Percentiles rank a stretch among this genome's conserved stretches.
Conservation (phyloP, 768 basidiomycete species). For the Kwoniella sp. region DNA sequence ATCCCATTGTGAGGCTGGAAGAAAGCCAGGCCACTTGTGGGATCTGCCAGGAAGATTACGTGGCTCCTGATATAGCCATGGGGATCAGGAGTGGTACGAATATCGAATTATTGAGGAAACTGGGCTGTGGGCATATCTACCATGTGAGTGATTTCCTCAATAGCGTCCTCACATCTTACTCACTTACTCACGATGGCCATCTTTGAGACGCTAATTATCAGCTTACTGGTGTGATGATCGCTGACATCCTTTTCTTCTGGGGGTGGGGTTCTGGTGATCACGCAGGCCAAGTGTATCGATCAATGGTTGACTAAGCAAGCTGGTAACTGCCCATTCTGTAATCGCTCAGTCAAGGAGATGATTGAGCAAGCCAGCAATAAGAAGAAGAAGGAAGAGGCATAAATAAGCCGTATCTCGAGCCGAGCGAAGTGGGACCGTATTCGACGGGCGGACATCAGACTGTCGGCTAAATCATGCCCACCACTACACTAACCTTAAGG, state of each 20-base stretch:
- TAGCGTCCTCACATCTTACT: conserved; percentile 1
- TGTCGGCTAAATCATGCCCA: no score
- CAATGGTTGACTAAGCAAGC: conserved; percentile 84
- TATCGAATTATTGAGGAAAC: conserved; percentile 67
- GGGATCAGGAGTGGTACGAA: conserved; percentile 27
- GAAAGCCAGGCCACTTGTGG: conserved; percentile 34
- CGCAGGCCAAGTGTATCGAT: conserved; percentile 67
- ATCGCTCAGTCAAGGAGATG: conserved; percentile 57
- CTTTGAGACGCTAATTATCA: no score
- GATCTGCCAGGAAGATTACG: conserved; percentile 44
- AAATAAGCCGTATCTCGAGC: no score
- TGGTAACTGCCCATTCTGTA: conserved; percentile 85
- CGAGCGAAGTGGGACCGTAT: no score
- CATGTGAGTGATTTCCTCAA: conserved; percentile 68
- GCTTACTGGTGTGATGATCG: not conserved
- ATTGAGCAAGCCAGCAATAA: not conserved
- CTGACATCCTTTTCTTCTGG: conserved; percentile 1
- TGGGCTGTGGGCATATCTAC: conserved; percentile 84
- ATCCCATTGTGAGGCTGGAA: conserved; percentile 27
- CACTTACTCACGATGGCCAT: no score
- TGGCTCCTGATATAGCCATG: conserved; percentile 19
- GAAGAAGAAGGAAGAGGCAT: not conserved
- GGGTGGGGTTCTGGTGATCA: no score
- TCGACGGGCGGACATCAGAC: no score
- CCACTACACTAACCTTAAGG: no score